These are phyloP conservation scores for Hypoxylon fragiforme DNA, from an alignment of 495 filamentous ascomycete genomes.

Conservation along the genomic window DNA sequence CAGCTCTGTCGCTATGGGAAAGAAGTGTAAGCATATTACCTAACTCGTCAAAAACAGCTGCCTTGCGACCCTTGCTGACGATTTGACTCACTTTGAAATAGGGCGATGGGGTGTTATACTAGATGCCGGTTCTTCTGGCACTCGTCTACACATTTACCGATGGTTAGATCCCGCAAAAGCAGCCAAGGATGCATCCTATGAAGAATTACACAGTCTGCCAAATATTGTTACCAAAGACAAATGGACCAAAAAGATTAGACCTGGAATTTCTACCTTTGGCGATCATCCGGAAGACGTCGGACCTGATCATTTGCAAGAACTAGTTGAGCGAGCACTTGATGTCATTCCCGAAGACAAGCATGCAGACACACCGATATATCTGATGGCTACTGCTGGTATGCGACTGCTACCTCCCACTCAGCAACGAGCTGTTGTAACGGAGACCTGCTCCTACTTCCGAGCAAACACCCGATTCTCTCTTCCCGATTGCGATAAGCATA, in stretches of 20 bases:
- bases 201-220: slow-evolving; percentile 72
- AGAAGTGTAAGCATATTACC: slow-evolving; percentile 36
- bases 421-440: slow-evolving; percentile 68
- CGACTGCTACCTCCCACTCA: slow-evolving; percentile 78
- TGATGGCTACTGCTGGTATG: slow-evolving; percentile 97
- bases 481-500: slow-evolving; percentile 86
- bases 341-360: slow-evolving; percentile 78
- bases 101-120: slow-evolving; percentile 64
- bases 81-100: slow-evolving; percentile 17
- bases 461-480: slow-evolving; percentile 79
- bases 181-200: slow-evolving; percentile 58
- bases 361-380: slow-evolving; percentile 84
- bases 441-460: slow-evolving; percentile 83
- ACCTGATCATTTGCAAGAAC: slow-evolving; percentile 72
- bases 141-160: slow-evolving; percentile 87
- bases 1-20: slow-evolving; percentile 34
- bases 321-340: slow-evolving; percentile 83
- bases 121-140: slow-evolving; percentile 73
- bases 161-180: slow-evolving; percentile 80
- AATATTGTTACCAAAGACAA: slow-evolving; percentile 78
- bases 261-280: slow-evolving; percentile 90
- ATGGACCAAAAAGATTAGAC: slow-evolving; percentile 92
- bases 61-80: slow-evolving; percentile 14
- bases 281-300: slow-evolving; percentile 76
- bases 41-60: background rate